Conservation (phyloP, 2,329 filamentous ascomycete species). For the Cladosporium velox region DNA sequence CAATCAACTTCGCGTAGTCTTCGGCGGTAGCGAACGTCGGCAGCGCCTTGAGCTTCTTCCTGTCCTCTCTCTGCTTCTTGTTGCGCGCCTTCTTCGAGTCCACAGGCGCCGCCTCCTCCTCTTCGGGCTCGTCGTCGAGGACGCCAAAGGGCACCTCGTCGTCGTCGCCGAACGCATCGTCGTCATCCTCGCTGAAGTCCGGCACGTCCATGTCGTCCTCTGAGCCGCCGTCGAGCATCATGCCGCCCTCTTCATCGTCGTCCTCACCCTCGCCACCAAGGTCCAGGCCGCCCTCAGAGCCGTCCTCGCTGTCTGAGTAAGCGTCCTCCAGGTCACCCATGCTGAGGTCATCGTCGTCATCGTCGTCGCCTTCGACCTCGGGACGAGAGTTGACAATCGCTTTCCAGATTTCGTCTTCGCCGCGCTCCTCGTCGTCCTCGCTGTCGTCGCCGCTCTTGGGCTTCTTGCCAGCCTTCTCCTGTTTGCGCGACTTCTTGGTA, state of each 20-base stretch:
- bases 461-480: constrained; percentile 56
- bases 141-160: constrained; percentile 58
- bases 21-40: constrained; percentile 92
- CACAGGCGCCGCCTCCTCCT: constrained; percentile 43
- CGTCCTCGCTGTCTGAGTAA: constrained; percentile 43
- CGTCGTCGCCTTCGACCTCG: constrained; percentile 67
- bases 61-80: constrained; percentile 60
- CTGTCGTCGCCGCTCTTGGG: constrained; percentile 47
- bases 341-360: constrained; percentile 62
- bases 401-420: constrained; percentile 81
- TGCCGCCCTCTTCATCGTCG: constrained; percentile 45
- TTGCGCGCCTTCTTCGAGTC: constrained; percentile 41
- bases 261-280: constrained; percentile 51
- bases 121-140: constrained; percentile 52
- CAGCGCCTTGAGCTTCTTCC: constrained; percentile 82
- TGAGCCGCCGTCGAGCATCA: constrained; percentile 48
- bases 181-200: constrained; percentile 44
- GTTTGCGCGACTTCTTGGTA: constrained; percentile 56
- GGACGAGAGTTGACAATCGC: constrained; percentile 80
- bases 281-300: constrained; percentile 52
- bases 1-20: constrained; percentile 74
- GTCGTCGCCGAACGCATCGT: constrained; percentile 45
- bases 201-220: constrained; percentile 57
- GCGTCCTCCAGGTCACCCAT: constrained; percentile 47
- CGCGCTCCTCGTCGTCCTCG: constrained; percentile 43